A percentile compares a stretch with the other conserved stretches of the same genome.
These are phyloP conservation scores for Naegleria fowleri DNA, from an alignment of 208 protist species.

Conservation along the genomic window DNA sequence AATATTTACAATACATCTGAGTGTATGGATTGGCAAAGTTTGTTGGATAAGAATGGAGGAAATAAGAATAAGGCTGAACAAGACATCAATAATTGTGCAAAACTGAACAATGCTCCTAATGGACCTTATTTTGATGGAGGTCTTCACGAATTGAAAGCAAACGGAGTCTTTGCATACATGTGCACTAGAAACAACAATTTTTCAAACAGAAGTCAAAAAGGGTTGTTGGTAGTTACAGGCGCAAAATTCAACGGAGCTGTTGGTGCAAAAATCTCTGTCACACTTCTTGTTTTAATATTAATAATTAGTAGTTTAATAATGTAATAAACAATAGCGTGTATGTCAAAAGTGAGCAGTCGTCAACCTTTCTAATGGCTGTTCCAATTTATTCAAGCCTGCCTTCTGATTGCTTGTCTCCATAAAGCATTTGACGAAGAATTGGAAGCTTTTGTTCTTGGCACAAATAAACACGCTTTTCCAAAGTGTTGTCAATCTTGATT, in stretches of 20 bases:
- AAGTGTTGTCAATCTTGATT: constrained; percentile 28
- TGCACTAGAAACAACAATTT: constrained; percentile 71
- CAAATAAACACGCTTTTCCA: constrained; percentile 23
- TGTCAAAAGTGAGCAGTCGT: too few relatives aligned
- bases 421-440: background rate
- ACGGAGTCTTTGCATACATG: constrained; percentile 51
- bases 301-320: background rate
- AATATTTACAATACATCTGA: background rate
- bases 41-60: background rate
- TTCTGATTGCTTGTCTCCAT: background rate
- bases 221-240: constrained; percentile 14
- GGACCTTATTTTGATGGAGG: constrained; percentile 16
- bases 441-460: constrained; percentile 9
- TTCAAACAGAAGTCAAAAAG: constrained; percentile 63
- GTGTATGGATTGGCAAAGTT: background rate
- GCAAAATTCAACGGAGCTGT: background rate
- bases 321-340: too few relatives aligned
- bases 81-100: constrained; percentile 32
- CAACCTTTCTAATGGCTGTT: too few relatives aligned
- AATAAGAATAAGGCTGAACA: background rate
- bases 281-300: background rate
- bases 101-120: constrained; percentile 15
- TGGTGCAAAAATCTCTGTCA: background rate
- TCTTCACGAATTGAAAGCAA: background rate
- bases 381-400: background rate